phyloP scores from a whole-genome alignment of 2,329 filamentous ascomycete species.

The Cryphonectria parasitica region DNA sequence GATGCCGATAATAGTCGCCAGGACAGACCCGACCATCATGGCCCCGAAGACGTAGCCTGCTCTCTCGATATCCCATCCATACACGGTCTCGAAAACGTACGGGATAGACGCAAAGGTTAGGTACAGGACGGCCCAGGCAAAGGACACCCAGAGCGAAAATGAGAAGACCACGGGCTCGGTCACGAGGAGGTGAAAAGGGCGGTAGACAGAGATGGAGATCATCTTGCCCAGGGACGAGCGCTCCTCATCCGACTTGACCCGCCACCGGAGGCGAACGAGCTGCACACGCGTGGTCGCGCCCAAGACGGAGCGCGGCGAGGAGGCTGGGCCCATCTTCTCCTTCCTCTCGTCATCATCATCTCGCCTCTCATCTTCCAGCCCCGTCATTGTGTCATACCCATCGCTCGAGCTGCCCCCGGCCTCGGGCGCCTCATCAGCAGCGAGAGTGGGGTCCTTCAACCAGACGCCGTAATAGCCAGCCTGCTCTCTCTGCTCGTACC shows the following conservation, averaged over 20 bases:
- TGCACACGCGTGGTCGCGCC: background rate
- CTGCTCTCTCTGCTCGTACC: conserved; percentile 75
- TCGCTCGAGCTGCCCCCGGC: conserved; percentile 18
- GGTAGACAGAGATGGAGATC: conserved; percentile 73
- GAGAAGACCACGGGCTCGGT: conserved; percentile 81
- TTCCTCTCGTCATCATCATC: conserved; percentile 27
- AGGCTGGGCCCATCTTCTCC: conserved; percentile 21
- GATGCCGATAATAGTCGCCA: conserved; percentile 72
- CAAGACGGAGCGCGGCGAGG: background rate
- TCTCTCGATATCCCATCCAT: conserved; percentile 70
- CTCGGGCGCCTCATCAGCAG: conserved; percentile 32
- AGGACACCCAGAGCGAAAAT: conserved; percentile 88
- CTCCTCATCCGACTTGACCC: conserved; percentile 78
- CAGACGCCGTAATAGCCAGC: conserved; percentile 60
- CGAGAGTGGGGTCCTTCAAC: conserved; percentile 19
- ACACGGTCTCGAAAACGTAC: conserved; percentile 70
- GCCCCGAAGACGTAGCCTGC: conserved; percentile 74
- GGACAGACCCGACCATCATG: conserved; percentile 67
- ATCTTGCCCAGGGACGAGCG: conserved; percentile 69
- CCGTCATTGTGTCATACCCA: background rate
- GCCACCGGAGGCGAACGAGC: conserved; percentile 72
- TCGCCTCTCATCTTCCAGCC: conserved; percentile 28
- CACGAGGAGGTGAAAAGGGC: conserved; percentile 77
- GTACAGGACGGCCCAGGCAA: conserved; percentile 89
- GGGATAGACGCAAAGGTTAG: conserved; percentile 82